A percentile compares a stretch with the other conserved stretches of the same genome.
Conservation (phyloP, 495 filamentous ascomycete genomes). For the Saxispiralis lemnorum region DNA sequence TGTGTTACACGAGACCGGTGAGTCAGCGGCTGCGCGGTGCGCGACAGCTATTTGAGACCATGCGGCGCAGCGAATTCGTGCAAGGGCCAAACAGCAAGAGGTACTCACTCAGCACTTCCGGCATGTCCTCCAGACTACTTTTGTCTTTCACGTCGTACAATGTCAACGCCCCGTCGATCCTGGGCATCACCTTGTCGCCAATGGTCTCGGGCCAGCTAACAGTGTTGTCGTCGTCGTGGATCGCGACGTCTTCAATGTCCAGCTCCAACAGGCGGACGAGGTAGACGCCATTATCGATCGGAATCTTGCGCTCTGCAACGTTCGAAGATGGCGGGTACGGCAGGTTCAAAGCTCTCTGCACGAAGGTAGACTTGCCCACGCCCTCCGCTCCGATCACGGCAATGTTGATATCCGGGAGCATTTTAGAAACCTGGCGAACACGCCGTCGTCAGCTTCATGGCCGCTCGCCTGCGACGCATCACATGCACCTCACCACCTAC, state of each 20-base stretch:
- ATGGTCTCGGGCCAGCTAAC: constrained; percentile 67
- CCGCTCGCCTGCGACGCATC: constrained; percentile 2
- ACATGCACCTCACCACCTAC: constrained; percentile 1
- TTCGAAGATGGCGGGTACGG: constrained; percentile 32
- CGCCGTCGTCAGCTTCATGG: no score
- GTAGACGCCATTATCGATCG: constrained; percentile 58
- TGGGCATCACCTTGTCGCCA: constrained; percentile 44
- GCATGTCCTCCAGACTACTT: constrained; percentile 48
- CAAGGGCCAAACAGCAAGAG: background rate
- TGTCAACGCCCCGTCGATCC: constrained; percentile 66
- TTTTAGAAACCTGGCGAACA: constrained; percentile 11
- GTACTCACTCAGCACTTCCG: constrained; percentile 53
- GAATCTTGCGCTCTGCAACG: constrained; percentile 48
- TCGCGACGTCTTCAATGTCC: constrained; percentile 45
- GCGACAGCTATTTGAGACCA: background rate
- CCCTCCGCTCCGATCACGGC: constrained; percentile 64
- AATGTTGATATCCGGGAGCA: constrained; percentile 56
- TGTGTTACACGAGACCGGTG: background rate
- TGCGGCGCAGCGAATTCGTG: background rate
- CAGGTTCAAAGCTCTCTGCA: constrained; percentile 60
- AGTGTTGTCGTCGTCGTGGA: constrained; percentile 41
- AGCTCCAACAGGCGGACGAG: constrained; percentile 69
- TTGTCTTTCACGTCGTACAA: constrained; percentile 71
- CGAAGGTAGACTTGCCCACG: constrained; percentile 81
- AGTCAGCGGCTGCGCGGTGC: background rate